These are phyloP conservation scores for Solanum tarapatanum DNA, from an alignment of 257 asterid genomes.

Conservation along the genomic window DNA sequence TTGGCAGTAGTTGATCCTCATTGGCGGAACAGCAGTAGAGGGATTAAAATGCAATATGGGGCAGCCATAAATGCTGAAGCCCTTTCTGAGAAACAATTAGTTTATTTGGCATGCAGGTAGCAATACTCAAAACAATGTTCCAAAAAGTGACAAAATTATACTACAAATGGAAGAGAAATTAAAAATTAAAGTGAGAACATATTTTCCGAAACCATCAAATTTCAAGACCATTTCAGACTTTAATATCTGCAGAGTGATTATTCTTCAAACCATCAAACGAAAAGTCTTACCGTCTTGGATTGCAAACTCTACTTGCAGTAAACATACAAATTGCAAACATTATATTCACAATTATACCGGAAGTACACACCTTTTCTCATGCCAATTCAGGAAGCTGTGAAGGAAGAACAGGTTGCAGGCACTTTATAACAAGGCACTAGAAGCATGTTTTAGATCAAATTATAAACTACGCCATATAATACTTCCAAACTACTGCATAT, in stretches of 20 bases:
- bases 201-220: background rate
- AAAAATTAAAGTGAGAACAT: background rate
- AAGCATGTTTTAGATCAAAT: background rate
- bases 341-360: background rate
- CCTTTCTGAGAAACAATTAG: background rate
- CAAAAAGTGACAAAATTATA: background rate
- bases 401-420: background rate
- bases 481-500: background rate
- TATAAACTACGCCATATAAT: background rate
- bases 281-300: background rate
- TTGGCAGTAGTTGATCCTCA: background rate
- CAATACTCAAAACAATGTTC: background rate
- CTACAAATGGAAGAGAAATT: background rate
- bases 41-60: background rate
- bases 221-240: background rate
- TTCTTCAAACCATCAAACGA: background rate
- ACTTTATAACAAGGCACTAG: background rate
- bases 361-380: background rate
- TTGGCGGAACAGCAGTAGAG: background rate
- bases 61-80: background rate
- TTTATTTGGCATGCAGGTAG: background rate
- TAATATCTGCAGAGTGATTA: background rate
- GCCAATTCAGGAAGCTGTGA: background rate
- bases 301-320: background rate
- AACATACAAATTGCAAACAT: background rate